Evolutionary conservation across 768 basidiomycete genomes (phyloP), one percentile per base, ranked within the genome.

Genomic region (Filobasidium wieringae): DNA sequence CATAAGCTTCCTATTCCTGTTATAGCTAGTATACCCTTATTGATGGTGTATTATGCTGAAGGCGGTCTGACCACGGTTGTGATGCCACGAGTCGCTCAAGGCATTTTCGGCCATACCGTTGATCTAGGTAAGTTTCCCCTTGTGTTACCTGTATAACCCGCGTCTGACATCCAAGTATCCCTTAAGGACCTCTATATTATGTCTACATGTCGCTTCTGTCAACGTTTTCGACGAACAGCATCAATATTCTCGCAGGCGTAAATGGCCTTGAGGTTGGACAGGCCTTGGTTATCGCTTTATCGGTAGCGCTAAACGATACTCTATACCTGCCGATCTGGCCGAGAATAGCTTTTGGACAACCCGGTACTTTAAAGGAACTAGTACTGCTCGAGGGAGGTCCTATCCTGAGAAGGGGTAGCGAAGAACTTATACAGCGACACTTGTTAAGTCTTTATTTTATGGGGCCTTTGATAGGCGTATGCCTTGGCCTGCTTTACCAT

Each of bases 181-280:
- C 36, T 17, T 40, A 63, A 96, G 93, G 93, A 1, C 88, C 89
- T 0, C 74, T 97, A 4, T 97, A 97, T 74, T 99, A 97, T 73
- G 59, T 92, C 53, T 99, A 97, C 77, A 96, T 99, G 88, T 82
- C 89, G 4, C 75, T 97, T 30, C 78, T 99, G 17, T 96, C 92
- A 31, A 97, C 91, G 0, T 99, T 97, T 73, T 83, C 88, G 55
- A 96, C 93, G 17, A 99, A 99, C 75, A 87, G 87, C 72, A 95
- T 97, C 79, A 99, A 99, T 74, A 97, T 99, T 65, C 83, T 97
- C 17, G 95, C 95, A 11, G 95, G 93, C 8, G 87, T 96, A 64
- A 97, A 99, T 70, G 95, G 93, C 11, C 84, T 93, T 4, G 95
- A 99, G 78, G 89, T 87, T 62, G 81, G 84, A 60, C 95, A 99